phyloP scores from a whole-genome alignment of 2,329 filamentous ascomycete genomes.

The Botrytis galanthina region DNA sequence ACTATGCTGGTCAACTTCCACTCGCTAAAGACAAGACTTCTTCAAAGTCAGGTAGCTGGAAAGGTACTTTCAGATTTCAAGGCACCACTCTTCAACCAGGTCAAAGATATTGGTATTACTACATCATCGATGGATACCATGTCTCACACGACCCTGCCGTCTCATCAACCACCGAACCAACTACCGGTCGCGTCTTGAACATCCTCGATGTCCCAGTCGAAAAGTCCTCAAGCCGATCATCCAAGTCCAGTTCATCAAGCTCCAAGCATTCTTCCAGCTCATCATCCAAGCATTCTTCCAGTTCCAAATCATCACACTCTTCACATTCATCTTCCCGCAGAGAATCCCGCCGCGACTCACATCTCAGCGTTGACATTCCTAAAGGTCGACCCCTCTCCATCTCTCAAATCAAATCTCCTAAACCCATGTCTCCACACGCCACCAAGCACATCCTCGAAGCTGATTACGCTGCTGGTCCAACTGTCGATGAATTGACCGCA shows the following conservation, averaged over 20 bases:
- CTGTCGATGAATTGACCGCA: slow-evolving; percentile 74
- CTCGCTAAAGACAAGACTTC: slow-evolving; percentile 83
- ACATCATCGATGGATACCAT: slow-evolving; percentile 99
- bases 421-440: slow-evolving; percentile 83
- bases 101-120: slow-evolving; percentile 99
- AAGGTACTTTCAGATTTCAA: slow-evolving; percentile 95
- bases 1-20: slow-evolving; percentile 90
- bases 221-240: slow-evolving; percentile 48
- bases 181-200: slow-evolving; percentile 95
- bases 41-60: slow-evolving; percentile 88
- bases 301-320: slow-evolving; percentile 37
- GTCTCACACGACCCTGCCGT: slow-evolving; percentile 93
- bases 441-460: slow-evolving; percentile 82
- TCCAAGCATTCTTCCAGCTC: slow-evolving; percentile 42
- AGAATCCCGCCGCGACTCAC: slow-evolving; percentile 43
- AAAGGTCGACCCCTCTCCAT: slow-evolving; percentile 86
- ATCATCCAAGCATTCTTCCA: slow-evolving; percentile 38
- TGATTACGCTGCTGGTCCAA: slow-evolving; percentile 66
- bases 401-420: slow-evolving; percentile 86
- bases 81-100: slow-evolving; percentile 80
- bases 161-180: slow-evolving; percentile 87
- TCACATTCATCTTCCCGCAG: slow-evolving; percentile 44
- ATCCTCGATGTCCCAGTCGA: slow-evolving; percentile 80
- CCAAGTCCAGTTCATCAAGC: slow-evolving; percentile 42
- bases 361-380: slow-evolving; percentile 66